Evolutionary conservation across 148 eudicot species (phyloP).

Genomic region (Rhododendron ovatum): DNA sequence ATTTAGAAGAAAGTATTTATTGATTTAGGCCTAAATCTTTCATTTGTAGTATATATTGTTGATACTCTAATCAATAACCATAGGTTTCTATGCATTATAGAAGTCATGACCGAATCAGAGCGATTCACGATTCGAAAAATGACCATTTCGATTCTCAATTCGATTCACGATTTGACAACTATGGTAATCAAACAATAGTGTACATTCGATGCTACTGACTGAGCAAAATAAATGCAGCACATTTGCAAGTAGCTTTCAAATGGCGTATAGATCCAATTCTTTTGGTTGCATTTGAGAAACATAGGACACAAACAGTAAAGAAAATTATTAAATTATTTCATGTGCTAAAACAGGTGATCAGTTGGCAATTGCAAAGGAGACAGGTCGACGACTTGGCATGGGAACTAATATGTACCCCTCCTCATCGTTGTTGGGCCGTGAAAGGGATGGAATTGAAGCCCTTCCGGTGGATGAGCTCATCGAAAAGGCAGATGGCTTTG

Average conservation of each 20-base stretch:
- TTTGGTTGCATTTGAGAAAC: neutral
- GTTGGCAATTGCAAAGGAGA: constrained; percentile 70
- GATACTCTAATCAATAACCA: too few species aligned
- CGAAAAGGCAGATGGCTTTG: constrained; percentile 70
- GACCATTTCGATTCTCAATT: too few species aligned
- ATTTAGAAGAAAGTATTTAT: too few species aligned
- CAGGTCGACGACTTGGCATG: constrained; percentile 72
- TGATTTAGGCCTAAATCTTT: too few species aligned
- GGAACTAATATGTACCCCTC: constrained; percentile 70
- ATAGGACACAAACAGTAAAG: neutral
- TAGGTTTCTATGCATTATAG: too few species aligned
- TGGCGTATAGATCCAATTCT: neutral
- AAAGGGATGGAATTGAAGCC: constrained; percentile 36
- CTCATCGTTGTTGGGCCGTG: constrained; percentile 48
- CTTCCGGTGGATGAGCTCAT: constrained; percentile 61
- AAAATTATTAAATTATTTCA: neutral
- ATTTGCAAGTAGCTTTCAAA: neutral
- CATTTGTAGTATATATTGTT: too few species aligned
- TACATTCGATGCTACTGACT: constrained; percentile 7
- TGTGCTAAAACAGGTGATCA: constrained; percentile 43
- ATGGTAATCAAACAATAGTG: neutral
- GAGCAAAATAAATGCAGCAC: neutral
- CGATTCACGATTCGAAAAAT: too few species aligned
- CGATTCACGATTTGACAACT: too few species aligned
- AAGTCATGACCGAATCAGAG: too few species aligned